Evolutionary conservation across 306 rosid genomes (phyloP), one percentile per base, ranked within the genome.

Genomic region (Arachis stenosperma): DNA sequence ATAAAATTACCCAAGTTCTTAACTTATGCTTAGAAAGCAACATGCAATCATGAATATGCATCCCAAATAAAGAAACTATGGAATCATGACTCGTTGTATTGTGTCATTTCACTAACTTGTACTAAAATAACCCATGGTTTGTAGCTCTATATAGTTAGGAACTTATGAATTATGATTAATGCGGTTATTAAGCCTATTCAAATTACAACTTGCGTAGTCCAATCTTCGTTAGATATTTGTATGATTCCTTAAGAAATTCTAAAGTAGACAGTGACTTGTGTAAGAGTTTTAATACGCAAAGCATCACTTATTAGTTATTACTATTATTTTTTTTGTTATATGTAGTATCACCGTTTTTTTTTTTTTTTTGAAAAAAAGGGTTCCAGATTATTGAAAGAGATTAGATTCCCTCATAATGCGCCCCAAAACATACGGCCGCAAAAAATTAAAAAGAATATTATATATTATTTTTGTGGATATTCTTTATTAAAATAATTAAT

Each of bases 21-120:
- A 76, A 22, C 40, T 8, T 15, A 64, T 44, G 56, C 39, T 6
- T 58, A 50, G 39, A 42, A 50, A 61, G 69, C 81, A n/a, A 14
- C 11, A 22, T 41, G 61, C 58, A 69, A 64, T 29, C 56, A 67
- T 54, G 36, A 22, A 15, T 33, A 33, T 72, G 29, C 8, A 60
- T 60, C 76, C 56, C 57, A 59, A 33, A 44, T 2, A 47, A 9
- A 8, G 11, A 70, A 36, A 73, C 47, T 48, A 14, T 17, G 22
- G 41, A 17, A 51, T 27, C 47, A 69, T 14, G 37, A 9, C 37
- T 13, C 42, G 37, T 22, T 22, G 27, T 22, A 22, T 53, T 52
- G 2, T 51, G 65, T 52, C 65, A 42, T 68, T 60, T 60, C 48
- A 9, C 7, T 13, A 59, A 36, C 80, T 51, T 12, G 9, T 27